Evolutionary conservation across 164 flowering plant species (phyloP), one percentile per base, ranked within the genome.

Genomic region (Piper longum): DNA sequence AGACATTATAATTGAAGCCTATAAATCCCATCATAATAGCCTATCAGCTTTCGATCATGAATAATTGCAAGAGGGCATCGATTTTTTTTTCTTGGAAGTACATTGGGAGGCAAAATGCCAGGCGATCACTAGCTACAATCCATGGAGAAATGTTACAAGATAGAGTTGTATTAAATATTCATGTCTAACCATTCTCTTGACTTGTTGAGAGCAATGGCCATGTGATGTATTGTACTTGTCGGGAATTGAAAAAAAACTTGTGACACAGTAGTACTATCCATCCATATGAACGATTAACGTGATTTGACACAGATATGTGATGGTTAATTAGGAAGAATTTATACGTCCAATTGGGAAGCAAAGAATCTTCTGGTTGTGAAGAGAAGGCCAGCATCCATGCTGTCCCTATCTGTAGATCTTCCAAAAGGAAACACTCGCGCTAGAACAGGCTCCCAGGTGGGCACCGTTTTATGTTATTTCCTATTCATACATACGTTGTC

Each of bases 191-290:
- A 66, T 44, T 63, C 66, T 51, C 63, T 71, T n/a, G 64, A 59
- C 39, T 18, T 26, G 43, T 40, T 63, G 39, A 62, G 41, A 58
- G 54, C 4, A 62, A 26, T 26, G 58, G 17, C 55, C 73, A 70
- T 70, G 73, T 70, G 73, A 41, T 39, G 44, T 64, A 67, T 36
- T 60, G 19, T 41, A 51, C 66, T 41, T 64, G 68, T 44, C 57
- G 44, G 57, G 43, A 56, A 26, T 39, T 43, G 18, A 58, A 40
- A 14, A 5, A 58, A 8, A 59, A 39, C 61, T 6, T 18, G 39
- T 59, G 36, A 7, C 5, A 59, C 19, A 19, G 7, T 59, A 16
- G 11, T 41, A 13, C 41, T 9, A 5, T 18, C 61, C 40, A 6
- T 18, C 16, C 16, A 36, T n/a, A 41, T 18, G n/a, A 60, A 57